phyloP scores from a whole-genome alignment of 805 yeast species.

The Metschnikowia gruessii region DNA sequence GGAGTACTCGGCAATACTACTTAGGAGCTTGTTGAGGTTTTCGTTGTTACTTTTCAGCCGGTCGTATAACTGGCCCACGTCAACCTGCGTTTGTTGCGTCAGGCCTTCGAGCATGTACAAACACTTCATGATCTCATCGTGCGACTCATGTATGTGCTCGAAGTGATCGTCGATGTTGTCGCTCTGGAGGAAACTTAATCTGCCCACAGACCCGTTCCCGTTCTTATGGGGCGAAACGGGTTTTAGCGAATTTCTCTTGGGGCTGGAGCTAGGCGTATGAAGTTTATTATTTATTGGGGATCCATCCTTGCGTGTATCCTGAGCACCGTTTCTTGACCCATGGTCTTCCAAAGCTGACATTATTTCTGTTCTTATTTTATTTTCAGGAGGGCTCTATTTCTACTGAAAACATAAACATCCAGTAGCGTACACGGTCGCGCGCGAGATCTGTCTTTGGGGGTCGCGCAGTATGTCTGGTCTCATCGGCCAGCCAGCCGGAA shows the following conservation, averaged over 20 bases:
- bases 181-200: slow-evolving; percentile 30
- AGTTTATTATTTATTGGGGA: neutral
- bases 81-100: slow-evolving; percentile 35
- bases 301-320: neutral
- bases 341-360: neutral
- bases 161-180: slow-evolving; percentile 37
- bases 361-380: neutral
- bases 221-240: slow-evolving; percentile 30
- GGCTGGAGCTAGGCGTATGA: slow-evolving; percentile 5
- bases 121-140: slow-evolving; percentile 29
- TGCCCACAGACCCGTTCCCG: slow-evolving; percentile 20
- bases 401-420: too few species aligned
- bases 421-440: too few species aligned
- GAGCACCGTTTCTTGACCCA: neutral
- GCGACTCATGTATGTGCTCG: slow-evolving; percentile 27
- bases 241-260: slow-evolving; percentile 13
- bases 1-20: slow-evolving; percentile 34
- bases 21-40: slow-evolving; percentile 34
- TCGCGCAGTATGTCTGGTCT: too few species aligned
- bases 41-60: slow-evolving; percentile 42
- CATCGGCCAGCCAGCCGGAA: too few species aligned
- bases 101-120: slow-evolving; percentile 31
- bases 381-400: too few species aligned
- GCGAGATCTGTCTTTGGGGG: too few species aligned
- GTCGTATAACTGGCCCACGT: slow-evolving; percentile 36